A percentile compares a stretch with the other conserved stretches of the same genome.
These are phyloP conservation scores for Macrocybe gigantea DNA, from an alignment of 768 basidiomycete species.

Conservation along the genomic window DNA sequence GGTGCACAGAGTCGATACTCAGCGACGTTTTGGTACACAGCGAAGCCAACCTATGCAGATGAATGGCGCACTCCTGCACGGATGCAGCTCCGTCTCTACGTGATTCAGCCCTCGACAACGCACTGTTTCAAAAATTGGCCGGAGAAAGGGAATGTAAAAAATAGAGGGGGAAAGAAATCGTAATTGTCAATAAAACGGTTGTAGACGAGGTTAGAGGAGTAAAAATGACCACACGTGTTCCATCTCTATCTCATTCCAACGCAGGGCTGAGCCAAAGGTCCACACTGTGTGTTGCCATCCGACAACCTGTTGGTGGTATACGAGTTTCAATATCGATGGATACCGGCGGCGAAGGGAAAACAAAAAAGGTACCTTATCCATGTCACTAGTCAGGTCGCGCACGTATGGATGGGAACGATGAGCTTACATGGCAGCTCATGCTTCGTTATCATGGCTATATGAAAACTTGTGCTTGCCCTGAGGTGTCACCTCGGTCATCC, in stretches of 20 bases:
- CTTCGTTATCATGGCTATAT: slow-evolving; percentile 36
- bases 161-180: slow-evolving; percentile 24
- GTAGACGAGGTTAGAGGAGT: too few relatives aligned
- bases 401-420: slow-evolving; percentile 1
- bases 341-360: too few relatives aligned
- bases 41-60: slow-evolving; percentile 2
- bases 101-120: too few relatives aligned
- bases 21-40: slow-evolving; percentile 11
- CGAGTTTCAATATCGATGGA: too few relatives aligned
- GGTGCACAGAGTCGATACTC: slow-evolving; percentile 15
- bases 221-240: too few relatives aligned
- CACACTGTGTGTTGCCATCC: too few relatives aligned
- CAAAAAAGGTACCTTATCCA: too few relatives aligned
- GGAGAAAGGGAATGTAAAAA: slow-evolving; percentile 20
- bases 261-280: too few relatives aligned
- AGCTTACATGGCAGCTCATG: slow-evolving; percentile 9
- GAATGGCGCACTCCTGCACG: slow-evolving; percentile 4
- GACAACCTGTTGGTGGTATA: too few relatives aligned
- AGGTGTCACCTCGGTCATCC: slow-evolving; percentile 73
- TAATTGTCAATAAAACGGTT: slow-evolving; percentile 12
- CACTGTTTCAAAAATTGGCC: slow-evolving; percentile 5
- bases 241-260: too few relatives aligned
- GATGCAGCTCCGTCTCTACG: neutral
- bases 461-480: slow-evolving; percentile 76
- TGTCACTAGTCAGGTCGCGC: neutral